Base-by-base conservation (phyloP, 768 basidiomycete species). In the Xerocomus brunneocitrinus region DNA sequence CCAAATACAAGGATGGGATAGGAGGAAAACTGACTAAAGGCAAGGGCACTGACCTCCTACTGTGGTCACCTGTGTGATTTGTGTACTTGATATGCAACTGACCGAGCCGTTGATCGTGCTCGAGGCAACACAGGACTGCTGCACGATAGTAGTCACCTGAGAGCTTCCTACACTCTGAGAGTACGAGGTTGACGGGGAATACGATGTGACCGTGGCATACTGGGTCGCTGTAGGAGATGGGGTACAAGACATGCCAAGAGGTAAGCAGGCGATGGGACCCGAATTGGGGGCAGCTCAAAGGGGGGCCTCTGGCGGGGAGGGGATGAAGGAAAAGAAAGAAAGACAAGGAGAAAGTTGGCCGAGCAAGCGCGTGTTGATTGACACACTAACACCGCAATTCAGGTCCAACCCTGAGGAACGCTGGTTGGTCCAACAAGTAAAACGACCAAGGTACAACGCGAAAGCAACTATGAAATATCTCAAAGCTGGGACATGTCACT, bases 181-280 rank as follows among this genome's bases (percentile, higher is more conserved):
- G 51, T 67, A 69, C 8, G 73, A 73, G 6, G 74, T 77, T 16
- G 69, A 65, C 6, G 67, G 50, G 22, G 58, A 62, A 25, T 70
- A 70, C 3, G 71, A 67, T 8, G 71, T 73, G 58, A 76, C 31
- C 5, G 71, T 62, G 42, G 65, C 68, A 54, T 74, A 78, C 42
- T 65, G 64, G 6, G 79, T 79, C 58, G 67, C 66, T 7, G 77
- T 79, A 44, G 79, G 73, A 47, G 69, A 66, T 22, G 76, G 64
- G 35, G 64, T 64, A 58, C 79, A 81, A 50, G 77, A 63, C 64
- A 71, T 69, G 53, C 28, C 36, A 34, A 32, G 34, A 35, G 44
- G n/a, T n/a, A n/a, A n/a, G n/a, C n/a, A n/a, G n/a, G 19, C 7
- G 32, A 19, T 19, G 19, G 19, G 51, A 50, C 47, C 39, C 14